Base-by-base conservation (phyloP, 2,329 filamentous ascomycete species). In the Cladosporium sp. region DNA sequence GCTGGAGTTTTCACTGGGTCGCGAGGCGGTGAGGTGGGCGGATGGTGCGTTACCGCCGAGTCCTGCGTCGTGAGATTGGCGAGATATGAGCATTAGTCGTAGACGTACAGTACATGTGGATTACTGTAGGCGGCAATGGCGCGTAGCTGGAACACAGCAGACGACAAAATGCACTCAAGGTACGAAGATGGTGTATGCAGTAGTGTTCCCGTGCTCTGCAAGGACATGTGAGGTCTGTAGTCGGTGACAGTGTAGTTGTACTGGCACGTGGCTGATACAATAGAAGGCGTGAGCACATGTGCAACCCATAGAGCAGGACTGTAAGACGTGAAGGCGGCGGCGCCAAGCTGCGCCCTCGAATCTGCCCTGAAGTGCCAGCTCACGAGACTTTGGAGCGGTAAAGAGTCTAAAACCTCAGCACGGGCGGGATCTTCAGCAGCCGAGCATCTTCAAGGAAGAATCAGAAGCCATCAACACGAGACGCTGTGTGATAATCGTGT, bases 1-100 rank as follows among this genome's bases (percentile, higher is more conserved):
- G 1, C 63, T 87, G 56, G 79, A 86, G 35, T 85, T 85, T 61
- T 75, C 79, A 15, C 69, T 87, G n/a, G 84, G 83, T 0, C 41
- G 62, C 1, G 65, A 72, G 30, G 72, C 77, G 5, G 68, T 59
- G 13, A 65, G 73, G 50, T 86, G 83, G 83, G 75, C 76, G 4
- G 80, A 75, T 1, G 82, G 80, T 0, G 69, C 72, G n/a, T 55
- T 74, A 46, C 83, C 82, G 11, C 83, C 83, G 2, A 85, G 79
- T 58, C 80, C 80, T 16, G 80, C 76, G 35, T 54, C 41, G 12
- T 50, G 12, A 15, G 11, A 12, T 13, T 48, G 27, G n/a, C 9
- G 13, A 47, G 29, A 6, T 38, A 7, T 4, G 13, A n/a, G 18
- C 30, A 42, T 7, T 6, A 11, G 16, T 20, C 15, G 38, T 11